A percentile compares a stretch with the other conserved stretches of the same genome.
These are phyloP conservation scores for Suillus discolor DNA, from an alignment of 768 basidiomycete species.

Conservation along the genomic window DNA sequence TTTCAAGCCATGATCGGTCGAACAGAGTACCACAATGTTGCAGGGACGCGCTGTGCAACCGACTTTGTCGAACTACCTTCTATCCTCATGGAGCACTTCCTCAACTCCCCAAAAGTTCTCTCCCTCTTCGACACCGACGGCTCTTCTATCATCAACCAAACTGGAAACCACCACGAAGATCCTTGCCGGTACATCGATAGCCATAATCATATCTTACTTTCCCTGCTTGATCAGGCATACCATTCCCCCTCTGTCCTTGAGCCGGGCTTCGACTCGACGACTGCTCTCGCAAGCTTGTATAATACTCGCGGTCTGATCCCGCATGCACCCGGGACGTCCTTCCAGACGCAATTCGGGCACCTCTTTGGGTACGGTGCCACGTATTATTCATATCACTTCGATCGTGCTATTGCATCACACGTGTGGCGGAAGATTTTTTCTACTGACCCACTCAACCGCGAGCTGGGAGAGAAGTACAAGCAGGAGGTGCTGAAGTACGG, in stretches of 20 bases:
- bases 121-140: slow-evolving; percentile 70
- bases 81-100: slow-evolving; percentile 98
- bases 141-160: slow-evolving; percentile 45
- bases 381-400: slow-evolving; percentile 97
- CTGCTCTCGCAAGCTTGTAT: slow-evolving; percentile 59
- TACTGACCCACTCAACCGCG: slow-evolving; percentile 64
- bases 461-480: slow-evolving; percentile 82
- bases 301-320: slow-evolving; percentile 79
- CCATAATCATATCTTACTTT: slow-evolving; percentile 87
- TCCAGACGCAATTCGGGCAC: slow-evolving; percentile 96
- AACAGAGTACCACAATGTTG: slow-evolving; percentile 97
- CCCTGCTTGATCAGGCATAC: slow-evolving; percentile 86
- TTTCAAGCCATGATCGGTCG: slow-evolving; percentile 91
- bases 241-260: slow-evolving; percentile 70
- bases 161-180: slow-evolving; percentile 70
- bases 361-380: slow-evolving; percentile 96
- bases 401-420: slow-evolving; percentile 92
- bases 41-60: slow-evolving; percentile 96
- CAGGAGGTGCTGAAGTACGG: slow-evolving; percentile 75
- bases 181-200: slow-evolving; percentile 87
- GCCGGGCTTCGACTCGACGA: slow-evolving; percentile 72
- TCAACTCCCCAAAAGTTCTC: slow-evolving; percentile 81
- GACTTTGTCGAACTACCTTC: slow-evolving; percentile 99
- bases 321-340: slow-evolving; percentile 81
- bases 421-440: slow-evolving; percentile 83